Base-by-base conservation (phyloP, 176 grass and related monocot genomes). In the Guadua angustifolia region DNA sequence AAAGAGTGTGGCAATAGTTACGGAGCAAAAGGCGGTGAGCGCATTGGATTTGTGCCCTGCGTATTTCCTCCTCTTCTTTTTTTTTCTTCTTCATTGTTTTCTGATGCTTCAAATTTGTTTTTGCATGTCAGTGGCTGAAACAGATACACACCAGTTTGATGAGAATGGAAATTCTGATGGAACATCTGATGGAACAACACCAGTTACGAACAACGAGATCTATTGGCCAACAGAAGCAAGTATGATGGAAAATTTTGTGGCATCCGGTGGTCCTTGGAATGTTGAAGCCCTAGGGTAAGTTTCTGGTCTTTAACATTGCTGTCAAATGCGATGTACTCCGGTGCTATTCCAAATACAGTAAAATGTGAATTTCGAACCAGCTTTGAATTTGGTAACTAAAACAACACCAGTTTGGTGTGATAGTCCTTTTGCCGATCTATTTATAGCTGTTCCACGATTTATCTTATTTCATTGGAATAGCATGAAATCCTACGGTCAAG, bases 1-100 rank as follows among this genome's bases (percentile, higher is more conserved):
- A 3, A 45, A 58, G 77, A 42, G 11, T 91, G 82, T 7, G 33
- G 26, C 25, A 85, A 73, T 46, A 26, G 6, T 9, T 52, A 69
- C 39, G 69, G 75, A 14, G 42, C n/a, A 1, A 86, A 56, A 56
- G 29, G 5, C 13, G 44, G 88, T 79, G 22, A 46, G 61, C 44
- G 40, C 65, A 40, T 61, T 49, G 21, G 38, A 38, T 6, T 17
- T 36, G 17, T 4, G 17, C 45, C 36, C 47, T 51, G 0, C 50
- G 1, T 22, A 24, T 74, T 74, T 18, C 49, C 44, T 75, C 15
- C 9, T 6, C 8, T n/a, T 17, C n/a, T n/a, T 5, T 6, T 39
- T 2, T 14, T 4, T 62, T 25, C 3, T 51, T 36, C 35, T 36
- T 36, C 4, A 36, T 14, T 7, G 2, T 7, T 18, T 40, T 38